Evolutionary conservation across 805 yeast species (phyloP).

Genomic region (Soucietia sequanensis): DNA sequence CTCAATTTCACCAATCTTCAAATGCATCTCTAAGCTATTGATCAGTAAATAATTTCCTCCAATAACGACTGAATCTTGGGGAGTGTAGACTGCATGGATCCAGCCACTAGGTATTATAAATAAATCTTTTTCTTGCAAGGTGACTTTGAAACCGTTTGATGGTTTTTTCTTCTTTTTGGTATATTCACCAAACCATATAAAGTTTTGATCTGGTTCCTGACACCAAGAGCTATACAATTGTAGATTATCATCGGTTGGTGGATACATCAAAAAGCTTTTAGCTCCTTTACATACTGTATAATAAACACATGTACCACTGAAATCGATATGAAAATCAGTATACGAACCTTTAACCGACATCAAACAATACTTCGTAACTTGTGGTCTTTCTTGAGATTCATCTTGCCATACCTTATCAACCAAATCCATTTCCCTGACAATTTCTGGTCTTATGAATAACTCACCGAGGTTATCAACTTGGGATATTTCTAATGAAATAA

Average conservation of each 20-base stretch:
- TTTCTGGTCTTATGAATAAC: slow-evolving; percentile 57
- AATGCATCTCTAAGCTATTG: slow-evolving; percentile 60
- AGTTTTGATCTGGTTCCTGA: slow-evolving; percentile 56
- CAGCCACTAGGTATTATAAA: slow-evolving; percentile 87
- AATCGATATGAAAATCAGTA: slow-evolving; percentile 90
- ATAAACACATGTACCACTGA: slow-evolving; percentile 90
- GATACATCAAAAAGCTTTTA: slow-evolving; percentile 73
- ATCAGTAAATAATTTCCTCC: slow-evolving; percentile 86
- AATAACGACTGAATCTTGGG: slow-evolving; percentile 73
- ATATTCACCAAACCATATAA: slow-evolving; percentile 62
- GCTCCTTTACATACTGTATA: slow-evolving; percentile 77
- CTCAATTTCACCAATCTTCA: slow-evolving; percentile 63
- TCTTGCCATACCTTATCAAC: slow-evolving; percentile 64
- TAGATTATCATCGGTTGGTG: slow-evolving; percentile 69
- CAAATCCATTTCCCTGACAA: slow-evolving; percentile 65
- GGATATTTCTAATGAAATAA: slow-evolving; percentile 78
- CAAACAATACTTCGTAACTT: slow-evolving; percentile 73
- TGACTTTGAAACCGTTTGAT: slow-evolving; percentile 51
- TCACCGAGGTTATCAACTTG: slow-evolving; percentile 47
- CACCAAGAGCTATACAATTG: slow-evolving; percentile 72
- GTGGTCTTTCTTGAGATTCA: slow-evolving; percentile 41
- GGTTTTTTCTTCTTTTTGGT: slow-evolving; percentile 25
- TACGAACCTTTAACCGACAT: slow-evolving; percentile 81
- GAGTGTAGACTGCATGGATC: slow-evolving; percentile 89
- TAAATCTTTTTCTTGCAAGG: slow-evolving; percentile 63